Conservation (phyloP, 805 yeast species). For the Starmera amethionina region DNA sequence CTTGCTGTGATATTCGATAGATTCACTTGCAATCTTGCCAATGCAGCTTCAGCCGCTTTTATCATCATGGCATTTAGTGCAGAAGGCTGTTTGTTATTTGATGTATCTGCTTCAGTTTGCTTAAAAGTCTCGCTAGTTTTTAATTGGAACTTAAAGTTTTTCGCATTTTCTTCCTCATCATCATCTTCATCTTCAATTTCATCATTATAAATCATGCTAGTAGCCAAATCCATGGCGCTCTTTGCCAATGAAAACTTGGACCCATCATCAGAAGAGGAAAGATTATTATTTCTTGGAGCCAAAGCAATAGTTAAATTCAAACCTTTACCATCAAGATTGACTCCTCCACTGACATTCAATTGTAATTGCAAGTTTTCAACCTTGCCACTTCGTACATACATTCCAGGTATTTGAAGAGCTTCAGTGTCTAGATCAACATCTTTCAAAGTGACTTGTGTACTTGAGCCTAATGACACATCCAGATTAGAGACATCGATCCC, state of each 20-base stretch:
- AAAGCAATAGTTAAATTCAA: constrained; percentile 39
- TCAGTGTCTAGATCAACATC: constrained; percentile 69
- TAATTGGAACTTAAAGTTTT: constrained; percentile 2
- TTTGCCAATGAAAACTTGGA: constrained; percentile 48
- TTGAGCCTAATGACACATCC: constrained; percentile 66
- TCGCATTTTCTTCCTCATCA: background rate
- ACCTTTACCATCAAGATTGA: constrained; percentile 47
- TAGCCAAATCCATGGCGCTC: constrained; percentile 69
- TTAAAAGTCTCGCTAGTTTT: constrained; percentile 5
- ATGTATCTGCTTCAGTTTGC: constrained; percentile 6
- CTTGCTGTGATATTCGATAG: constrained; percentile 37
- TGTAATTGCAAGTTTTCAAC: constrained; percentile 44
- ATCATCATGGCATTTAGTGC: constrained; percentile 48
- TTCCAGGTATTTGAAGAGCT: constrained; percentile 55
- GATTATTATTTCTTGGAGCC: constrained; percentile 11
- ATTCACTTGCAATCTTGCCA: constrained; percentile 48
- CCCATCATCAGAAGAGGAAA: constrained; percentile 12
- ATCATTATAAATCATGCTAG: constrained; percentile 29
- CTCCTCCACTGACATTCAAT: constrained; percentile 64
- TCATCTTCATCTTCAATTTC: constrained; percentile 18
- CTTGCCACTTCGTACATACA: constrained; percentile 51
- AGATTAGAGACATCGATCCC: constrained; percentile 73
- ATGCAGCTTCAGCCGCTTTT: constrained; percentile 56
- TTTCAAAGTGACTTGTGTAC: constrained; percentile 37
- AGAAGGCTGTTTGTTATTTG: constrained; percentile 13